phyloP scores from a whole-genome alignment of 1,284 basidiomycete species.

The Cutaneotrichosporon dermatis region DNA sequence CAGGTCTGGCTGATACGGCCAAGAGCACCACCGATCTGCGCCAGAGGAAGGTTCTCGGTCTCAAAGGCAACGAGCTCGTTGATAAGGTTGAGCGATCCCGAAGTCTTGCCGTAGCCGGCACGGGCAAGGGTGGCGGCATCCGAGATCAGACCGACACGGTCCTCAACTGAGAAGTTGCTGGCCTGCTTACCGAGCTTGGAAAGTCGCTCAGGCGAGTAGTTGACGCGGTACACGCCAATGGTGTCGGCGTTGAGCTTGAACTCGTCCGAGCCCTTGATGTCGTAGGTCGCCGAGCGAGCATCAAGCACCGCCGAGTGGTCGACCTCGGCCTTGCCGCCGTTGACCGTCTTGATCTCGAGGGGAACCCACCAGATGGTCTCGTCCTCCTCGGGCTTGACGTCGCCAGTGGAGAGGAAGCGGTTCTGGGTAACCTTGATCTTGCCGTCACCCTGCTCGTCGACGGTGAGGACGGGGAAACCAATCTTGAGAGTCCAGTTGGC shows the following conservation, averaged over 20 bases:
- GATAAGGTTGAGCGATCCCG: constrained; percentile 69
- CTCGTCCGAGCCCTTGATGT: constrained; percentile 62
- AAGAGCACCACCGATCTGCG: constrained; percentile 51
- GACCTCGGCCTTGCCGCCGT: constrained; percentile 47
- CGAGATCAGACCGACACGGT: constrained; percentile 79
- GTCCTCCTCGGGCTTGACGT: constrained; percentile 74
- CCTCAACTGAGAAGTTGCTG: constrained; percentile 73
- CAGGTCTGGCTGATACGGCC: constrained; percentile 63
- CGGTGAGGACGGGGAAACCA: constrained; percentile 82
- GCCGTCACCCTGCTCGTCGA: constrained; percentile 68
- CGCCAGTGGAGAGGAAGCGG: constrained; percentile 84
- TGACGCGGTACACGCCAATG: constrained; percentile 80
- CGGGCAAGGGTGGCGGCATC: constrained; percentile 76
- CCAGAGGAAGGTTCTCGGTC: constrained; percentile 57
- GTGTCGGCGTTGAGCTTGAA: constrained; percentile 87
- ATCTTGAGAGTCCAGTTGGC: constrained; percentile 88
- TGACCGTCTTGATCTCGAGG: constrained; percentile 65
- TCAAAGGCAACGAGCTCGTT: constrained; percentile 63
- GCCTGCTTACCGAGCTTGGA: constrained; percentile 75
- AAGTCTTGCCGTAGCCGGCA: constrained; percentile 71
- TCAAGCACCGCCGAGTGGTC: constrained; percentile 66
- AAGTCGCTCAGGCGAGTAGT: constrained; percentile 78
- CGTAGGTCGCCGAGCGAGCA: constrained; percentile 64
- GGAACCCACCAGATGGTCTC: constrained; percentile 85
- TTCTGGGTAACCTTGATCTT: constrained; percentile 76